phyloP scores from a whole-genome alignment of 192 early-diverging fungal genomes.

The Podila minutissima region DNA sequence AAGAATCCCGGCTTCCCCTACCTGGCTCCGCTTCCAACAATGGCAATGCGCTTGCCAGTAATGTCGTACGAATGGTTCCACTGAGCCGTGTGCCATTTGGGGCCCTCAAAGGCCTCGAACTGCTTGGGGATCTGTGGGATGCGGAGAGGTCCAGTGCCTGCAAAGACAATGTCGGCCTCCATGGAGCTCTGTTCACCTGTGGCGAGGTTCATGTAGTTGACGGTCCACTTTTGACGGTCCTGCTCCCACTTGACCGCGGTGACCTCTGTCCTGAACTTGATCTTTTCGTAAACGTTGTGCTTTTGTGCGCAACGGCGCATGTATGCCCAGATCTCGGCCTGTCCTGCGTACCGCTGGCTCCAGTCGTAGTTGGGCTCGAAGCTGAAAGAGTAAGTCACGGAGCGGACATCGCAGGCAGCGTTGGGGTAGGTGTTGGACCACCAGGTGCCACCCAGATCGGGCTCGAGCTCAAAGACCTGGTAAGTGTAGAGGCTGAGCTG shows the following conservation, averaged over 20 bases:
- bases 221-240: constrained; percentile 45
- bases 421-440: constrained; percentile 59
- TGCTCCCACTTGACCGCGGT: constrained; percentile 42
- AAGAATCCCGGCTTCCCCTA: constrained; percentile 13
- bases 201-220: constrained; percentile 34
- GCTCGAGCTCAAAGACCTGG: constrained; percentile 55
- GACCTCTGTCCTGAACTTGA: constrained; percentile 56
- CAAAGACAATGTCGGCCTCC: constrained; percentile 49
- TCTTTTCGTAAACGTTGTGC: constrained; percentile 51
- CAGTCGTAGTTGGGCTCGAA: constrained; percentile 59
- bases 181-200: constrained; percentile 23
- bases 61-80: constrained; percentile 62
- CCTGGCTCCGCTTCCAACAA: constrained; percentile 62
- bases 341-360: constrained; percentile 45
- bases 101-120: constrained; percentile 61
- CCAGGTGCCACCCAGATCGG: constrained; percentile 67
- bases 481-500: constrained; percentile 52
- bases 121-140: constrained; percentile 59
- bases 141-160: constrained; percentile 59
- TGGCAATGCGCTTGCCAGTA: constrained; percentile 55
- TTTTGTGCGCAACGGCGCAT: constrained; percentile 48
- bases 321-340: constrained; percentile 58
- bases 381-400: constrained; percentile 50
- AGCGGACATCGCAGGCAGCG: constrained; percentile 63
- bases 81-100: constrained; percentile 60